Evolutionary conservation across 345 rosid genomes (phyloP), one percentile per base, ranked within the genome.

Genomic region (Hypericum androsaemum): DNA sequence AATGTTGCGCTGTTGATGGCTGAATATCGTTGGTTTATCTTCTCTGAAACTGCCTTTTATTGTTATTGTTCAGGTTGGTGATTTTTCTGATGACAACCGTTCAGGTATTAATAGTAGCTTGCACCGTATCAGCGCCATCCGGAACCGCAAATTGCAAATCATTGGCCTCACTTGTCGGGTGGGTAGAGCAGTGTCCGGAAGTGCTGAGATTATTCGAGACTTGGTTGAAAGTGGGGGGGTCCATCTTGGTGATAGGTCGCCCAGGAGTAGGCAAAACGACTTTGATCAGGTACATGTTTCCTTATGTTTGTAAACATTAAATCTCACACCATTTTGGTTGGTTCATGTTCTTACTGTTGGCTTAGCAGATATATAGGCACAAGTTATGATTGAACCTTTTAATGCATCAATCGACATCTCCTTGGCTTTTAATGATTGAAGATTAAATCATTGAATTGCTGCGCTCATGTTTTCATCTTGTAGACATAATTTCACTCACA

Each of bases 241-340:
- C 82, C 69, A 80, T 80, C 65, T 66, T 84, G 74, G 80, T 83
- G 15, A 77, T 77, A 50, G 81, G 92, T 38, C 77, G 86, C 68
- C 84, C 86, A 6, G 86, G 90, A 39, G 84, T 83, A 66, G 90
- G 90, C 15, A 83, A 83, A 79, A 83, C 86, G 14, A 83, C 86
- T 44, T 74, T 78, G 50, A 90, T 90, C 74, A 82, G 98, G 96
- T 87, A 82, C 56, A 53, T 42, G 45, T 43, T 13, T 28, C 13
- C 15, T 37, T 22, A 12, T 44, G 6, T 52, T 52, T 35, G 11
- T 17, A 17, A 36, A 10, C 9, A 38, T 37, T 55, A 14, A 14
- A 8, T 39, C 28, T 37, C 44, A 43, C 32, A 56, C 50, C 38
- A 37, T 39, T 22, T 51, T 56, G 43, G 28, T 17, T 8, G 35